Conservation (phyloP, 257 asterid genomes). For the Thymus quinquecostatus region DNA sequence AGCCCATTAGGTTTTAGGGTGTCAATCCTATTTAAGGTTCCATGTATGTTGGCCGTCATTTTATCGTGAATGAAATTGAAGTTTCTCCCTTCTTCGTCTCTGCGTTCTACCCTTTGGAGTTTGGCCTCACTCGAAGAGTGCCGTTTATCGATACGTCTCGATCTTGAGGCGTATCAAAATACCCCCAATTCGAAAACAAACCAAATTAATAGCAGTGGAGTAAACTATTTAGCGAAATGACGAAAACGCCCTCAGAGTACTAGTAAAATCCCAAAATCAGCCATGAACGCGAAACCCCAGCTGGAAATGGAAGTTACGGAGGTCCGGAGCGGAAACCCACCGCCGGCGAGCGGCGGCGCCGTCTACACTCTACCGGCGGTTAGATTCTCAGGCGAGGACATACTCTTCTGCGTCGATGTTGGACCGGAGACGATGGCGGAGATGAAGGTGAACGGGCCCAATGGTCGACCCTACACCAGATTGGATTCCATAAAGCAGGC, state of each 20-base stretch:
- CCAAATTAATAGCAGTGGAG: too few species aligned
- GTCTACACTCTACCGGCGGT: constrained; percentile 48
- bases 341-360: constrained; percentile 35
- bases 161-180: too few species aligned
- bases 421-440: constrained; percentile 79
- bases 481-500: constrained; percentile 86
- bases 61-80: too few species aligned
- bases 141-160: too few species aligned
- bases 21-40: too few species aligned
- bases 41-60: too few species aligned
- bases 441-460: constrained; percentile 74
- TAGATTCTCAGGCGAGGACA: constrained; percentile 69
- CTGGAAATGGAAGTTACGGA: constrained; percentile 50
- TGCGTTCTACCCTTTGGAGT: too few species aligned
- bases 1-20: too few species aligned
- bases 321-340: constrained; percentile 38
- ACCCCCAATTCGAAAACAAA: too few species aligned
- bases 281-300: background rate
- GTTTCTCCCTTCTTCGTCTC: too few species aligned
- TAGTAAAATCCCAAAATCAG: background rate
- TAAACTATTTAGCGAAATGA: background rate
- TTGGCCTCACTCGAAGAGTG: too few species aligned
- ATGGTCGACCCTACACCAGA: constrained; percentile 79
- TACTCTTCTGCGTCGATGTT: constrained; percentile 84
- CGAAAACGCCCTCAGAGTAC: background rate